Evolutionary conservation across 1,139 yeast species (phyloP).

Genomic region (Pichia sp.): DNA sequence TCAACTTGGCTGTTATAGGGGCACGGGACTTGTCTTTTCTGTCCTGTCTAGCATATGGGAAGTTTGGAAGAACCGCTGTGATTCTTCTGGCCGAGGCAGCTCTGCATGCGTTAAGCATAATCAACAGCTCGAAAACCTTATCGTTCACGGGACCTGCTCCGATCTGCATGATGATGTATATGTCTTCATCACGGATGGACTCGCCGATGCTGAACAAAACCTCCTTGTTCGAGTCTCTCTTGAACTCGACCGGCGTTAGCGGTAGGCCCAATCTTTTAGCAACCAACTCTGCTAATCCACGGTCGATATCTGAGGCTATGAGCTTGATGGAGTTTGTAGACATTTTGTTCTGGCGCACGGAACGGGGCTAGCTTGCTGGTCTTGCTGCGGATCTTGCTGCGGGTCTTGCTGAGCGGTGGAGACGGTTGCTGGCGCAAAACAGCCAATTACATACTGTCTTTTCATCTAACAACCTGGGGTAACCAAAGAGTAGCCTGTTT

Average conservation of each 20-base stretch:
- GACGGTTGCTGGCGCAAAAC: neutral
- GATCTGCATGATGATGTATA: constrained; percentile 80
- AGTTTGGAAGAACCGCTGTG: constrained; percentile 92
- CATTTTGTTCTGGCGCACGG: constrained; percentile 35
- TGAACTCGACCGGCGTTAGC: constrained; percentile 60
- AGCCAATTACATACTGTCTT: neutral
- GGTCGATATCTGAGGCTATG: constrained; percentile 83
- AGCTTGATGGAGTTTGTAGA: constrained; percentile 82
- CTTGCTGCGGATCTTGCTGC: neutral
- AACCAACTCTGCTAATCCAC: constrained; percentile 83
- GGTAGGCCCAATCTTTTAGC: constrained; percentile 60
- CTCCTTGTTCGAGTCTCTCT: constrained; percentile 76
- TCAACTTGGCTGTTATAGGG: constrained; percentile 92
- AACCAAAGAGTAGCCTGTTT: neutral
- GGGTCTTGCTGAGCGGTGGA: neutral
- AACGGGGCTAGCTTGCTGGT: neutral
- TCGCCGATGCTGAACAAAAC: constrained; percentile 91
- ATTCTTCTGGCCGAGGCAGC: constrained; percentile 93
- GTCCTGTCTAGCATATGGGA: constrained; percentile 97
- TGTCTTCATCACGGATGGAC: constrained; percentile 94
- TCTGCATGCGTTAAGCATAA: constrained; percentile 92
- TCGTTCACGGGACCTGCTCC: constrained; percentile 93
- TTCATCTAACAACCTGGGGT: neutral
- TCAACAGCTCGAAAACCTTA: constrained; percentile 76
- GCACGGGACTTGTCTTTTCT: constrained; percentile 95